Percentiles rank a stretch among this genome's conserved stretches.
Conservation (phyloP, 345 rosid genomes). For the Euphorbia peplus region DNA sequence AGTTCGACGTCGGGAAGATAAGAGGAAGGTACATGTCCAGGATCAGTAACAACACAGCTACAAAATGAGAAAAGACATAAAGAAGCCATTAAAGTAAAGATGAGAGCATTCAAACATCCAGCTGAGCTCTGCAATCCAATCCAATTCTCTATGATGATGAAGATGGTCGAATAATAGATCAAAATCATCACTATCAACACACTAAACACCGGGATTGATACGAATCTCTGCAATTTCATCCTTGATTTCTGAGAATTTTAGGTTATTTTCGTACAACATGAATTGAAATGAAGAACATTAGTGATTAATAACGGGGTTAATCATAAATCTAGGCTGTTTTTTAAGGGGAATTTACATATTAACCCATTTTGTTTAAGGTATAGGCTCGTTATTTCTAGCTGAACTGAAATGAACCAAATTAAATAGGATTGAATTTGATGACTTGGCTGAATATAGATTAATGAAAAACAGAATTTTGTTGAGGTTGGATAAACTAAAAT, state of each 20-base stretch:
- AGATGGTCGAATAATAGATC: slow-evolving; percentile 50
- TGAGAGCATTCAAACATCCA: slow-evolving; percentile 43
- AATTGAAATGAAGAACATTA: too few relatives aligned
- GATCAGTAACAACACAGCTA: slow-evolving; percentile 45
- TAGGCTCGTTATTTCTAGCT: too few relatives aligned
- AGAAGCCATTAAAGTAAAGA: slow-evolving; percentile 45
- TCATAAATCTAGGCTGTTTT: too few relatives aligned
- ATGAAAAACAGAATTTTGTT: too few relatives aligned
- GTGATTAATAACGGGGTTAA: too few relatives aligned
- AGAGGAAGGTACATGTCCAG: slow-evolving; percentile 57
- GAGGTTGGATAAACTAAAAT: too few relatives aligned
- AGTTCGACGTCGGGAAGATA: slow-evolving; percentile 63
- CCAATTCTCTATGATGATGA: slow-evolving; percentile 54
- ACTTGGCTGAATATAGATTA: too few relatives aligned
- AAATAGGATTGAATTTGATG: too few relatives aligned
- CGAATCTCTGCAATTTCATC: slow-evolving; percentile 49
- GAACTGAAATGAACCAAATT: too few relatives aligned
- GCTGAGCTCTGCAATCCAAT: slow-evolving; percentile 53
- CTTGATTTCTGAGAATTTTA: neutral
- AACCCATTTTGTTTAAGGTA: too few relatives aligned
- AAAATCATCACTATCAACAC: slow-evolving; percentile 44
- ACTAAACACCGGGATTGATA: slow-evolving; percentile 49
- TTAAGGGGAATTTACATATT: too few relatives aligned
- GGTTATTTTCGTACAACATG: too few relatives aligned
- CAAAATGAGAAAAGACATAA: slow-evolving; percentile 46